Evolutionary conservation across 495 filamentous ascomycete genomes (phyloP), one percentile per base, ranked within the genome.

Genomic region (Niebla homalea): DNA sequence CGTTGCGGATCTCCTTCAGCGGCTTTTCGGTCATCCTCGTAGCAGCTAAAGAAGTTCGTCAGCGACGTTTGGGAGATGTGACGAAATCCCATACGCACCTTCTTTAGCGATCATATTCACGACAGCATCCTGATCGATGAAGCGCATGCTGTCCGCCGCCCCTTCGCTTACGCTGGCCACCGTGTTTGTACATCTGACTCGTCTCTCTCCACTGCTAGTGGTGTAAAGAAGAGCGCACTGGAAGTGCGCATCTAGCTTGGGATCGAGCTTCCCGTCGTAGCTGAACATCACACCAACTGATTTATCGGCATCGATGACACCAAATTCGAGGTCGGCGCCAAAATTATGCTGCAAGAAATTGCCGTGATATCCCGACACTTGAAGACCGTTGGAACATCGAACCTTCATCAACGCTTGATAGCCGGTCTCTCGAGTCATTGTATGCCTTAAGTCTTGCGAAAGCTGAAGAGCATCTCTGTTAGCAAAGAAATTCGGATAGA

Each of bases 361-460:
- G 50, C 92, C 92, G 56, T 93, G 86, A 61, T 97, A 99, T 25
- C 80, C 78, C 18, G 87, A 82, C 15, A 99, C 86, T 66, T 99
- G 92, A 25, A 99, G 76, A 15, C 92, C 92, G 60, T 93, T 97
- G 7, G 88, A 94, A 67, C 92, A 99, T 40, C 92, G 83, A 46
- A 97, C 92, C 72, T 99, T 99, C 88, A 99, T 92, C 57, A 97
- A 74, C 7, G 89, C 87, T 67, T 96, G 90, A 61, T 90, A 99
- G 23, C 92, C 92, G 16, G 90, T 94, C 62, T 96, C 89, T 51
- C 92, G 74, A 2, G 80, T 87, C n/a, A 94, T 79, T 6, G 85
- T 81, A 60, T 96, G 92, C 49, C 80, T 76, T 55, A 99, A 75
- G 64, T 99, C 92, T 37, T 83, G 74, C 3, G 78, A 80, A n/a